These are phyloP conservation scores for Metschnikowia sp. DNA, from an alignment of 805 yeast species.

Conservation along the genomic window DNA sequence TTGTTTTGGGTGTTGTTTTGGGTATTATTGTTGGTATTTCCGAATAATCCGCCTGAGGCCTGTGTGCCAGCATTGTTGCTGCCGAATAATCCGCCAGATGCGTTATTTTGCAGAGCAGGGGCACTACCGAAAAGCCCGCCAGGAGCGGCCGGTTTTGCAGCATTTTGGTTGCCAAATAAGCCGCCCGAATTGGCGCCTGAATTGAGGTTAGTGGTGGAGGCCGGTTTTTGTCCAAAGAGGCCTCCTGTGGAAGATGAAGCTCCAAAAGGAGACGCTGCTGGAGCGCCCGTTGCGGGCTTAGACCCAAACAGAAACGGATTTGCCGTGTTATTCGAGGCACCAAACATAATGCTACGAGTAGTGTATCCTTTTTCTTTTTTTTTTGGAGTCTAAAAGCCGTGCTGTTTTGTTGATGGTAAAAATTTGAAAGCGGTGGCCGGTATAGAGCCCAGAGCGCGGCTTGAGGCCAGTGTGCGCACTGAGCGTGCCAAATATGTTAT, in stretches of 20 bases:
- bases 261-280: slow-evolving; percentile 4
- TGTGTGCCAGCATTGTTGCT: not conserved
- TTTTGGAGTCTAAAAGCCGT: not conserved
- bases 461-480: not conserved
- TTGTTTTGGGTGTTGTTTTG: not conserved
- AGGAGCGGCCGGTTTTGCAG: not conserved
- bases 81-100: slow-evolving; percentile 1
- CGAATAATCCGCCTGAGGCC: slow-evolving; percentile 16
- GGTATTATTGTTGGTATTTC: slow-evolving; percentile 14
- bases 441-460: not conserved
- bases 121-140: not conserved
- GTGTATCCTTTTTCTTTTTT: not conserved
- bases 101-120: not conserved
- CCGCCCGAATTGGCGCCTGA: slow-evolving; percentile 8
- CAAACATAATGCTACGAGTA: slow-evolving; percentile 12
- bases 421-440: slow-evolving; percentile 4
- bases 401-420: slow-evolving; percentile 1
- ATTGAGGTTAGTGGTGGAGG: slow-evolving; percentile 1
- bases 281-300: slow-evolving; percentile 1
- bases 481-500: too few relatives aligned
- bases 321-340: slow-evolving; percentile 8
- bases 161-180: slow-evolving; percentile 9
- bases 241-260: slow-evolving; percentile 6
- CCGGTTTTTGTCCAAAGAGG: slow-evolving; percentile 14
- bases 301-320: slow-evolving; percentile 12